Conservation (phyloP, 1,284 basidiomycete species). For the Naganishia sp. region DNA sequence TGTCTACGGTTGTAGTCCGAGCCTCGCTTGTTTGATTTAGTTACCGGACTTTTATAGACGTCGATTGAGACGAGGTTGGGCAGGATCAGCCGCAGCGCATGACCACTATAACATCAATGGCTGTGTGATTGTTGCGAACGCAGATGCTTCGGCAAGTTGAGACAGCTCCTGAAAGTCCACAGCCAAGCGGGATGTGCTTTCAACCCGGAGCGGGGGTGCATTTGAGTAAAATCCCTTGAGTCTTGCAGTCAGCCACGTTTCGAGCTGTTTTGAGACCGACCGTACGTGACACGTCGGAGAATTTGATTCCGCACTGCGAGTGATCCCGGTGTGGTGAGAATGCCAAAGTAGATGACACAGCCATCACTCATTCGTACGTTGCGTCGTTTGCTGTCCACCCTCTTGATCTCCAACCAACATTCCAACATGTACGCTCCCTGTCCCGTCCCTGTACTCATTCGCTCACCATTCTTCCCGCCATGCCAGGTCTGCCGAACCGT, state of each 20-base stretch:
- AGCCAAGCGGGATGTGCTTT: too few relatives aligned
- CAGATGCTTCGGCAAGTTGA: too few relatives aligned
- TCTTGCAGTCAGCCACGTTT: too few relatives aligned
- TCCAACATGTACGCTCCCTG: background rate
- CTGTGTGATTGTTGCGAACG: background rate
- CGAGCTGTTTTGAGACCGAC: background rate
- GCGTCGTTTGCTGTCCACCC: background rate
- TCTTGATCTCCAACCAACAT: background rate
- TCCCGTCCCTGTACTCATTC: background rate
- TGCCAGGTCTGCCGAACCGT: constrained; percentile 66
- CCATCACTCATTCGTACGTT: background rate
- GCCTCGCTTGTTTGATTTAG: constrained; percentile 1
- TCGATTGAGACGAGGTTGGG: constrained; percentile 11
- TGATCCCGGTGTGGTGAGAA: background rate
- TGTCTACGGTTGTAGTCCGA: constrained; percentile 17
- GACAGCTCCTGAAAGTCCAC: too few relatives aligned
- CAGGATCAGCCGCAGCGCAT: background rate
- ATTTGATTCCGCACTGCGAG: constrained; percentile 6
- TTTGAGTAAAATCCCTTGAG: too few relatives aligned
- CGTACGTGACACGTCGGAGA: background rate
- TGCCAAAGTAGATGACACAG: background rate
- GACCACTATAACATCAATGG: constrained; percentile 23
- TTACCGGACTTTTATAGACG: constrained; percentile 17
- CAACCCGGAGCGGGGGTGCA: too few relatives aligned
- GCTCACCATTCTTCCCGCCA: background rate